Percentiles rank a stretch among this genome's conserved stretches.
Evolutionary conservation across 176 grass and related monocot genomes (phyloP).

Genomic region (Thalia dealbata): DNA sequence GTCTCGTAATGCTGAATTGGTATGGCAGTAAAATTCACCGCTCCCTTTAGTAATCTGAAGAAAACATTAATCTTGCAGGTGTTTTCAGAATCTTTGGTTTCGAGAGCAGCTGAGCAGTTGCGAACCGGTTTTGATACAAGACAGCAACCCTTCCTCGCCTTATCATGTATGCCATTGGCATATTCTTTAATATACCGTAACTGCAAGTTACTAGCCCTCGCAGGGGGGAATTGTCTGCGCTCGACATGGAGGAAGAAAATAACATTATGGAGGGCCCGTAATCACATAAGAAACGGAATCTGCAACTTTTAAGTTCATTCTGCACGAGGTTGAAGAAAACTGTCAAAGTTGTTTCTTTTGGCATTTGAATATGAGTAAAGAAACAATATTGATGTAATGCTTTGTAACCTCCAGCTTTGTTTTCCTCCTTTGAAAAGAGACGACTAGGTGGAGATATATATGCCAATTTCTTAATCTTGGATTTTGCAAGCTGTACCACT

Average conservation of each 20-base stretch:
- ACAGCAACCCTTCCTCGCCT: too few species aligned
- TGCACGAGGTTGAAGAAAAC: too few species aligned
- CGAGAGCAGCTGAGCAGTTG: neutral
- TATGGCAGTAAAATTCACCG: too few species aligned
- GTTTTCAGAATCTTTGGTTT: slow-evolving; percentile 17
- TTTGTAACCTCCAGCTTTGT: neutral
- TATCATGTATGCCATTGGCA: neutral
- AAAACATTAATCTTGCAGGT: slow-evolving; percentile 6
- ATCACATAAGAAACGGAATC: too few species aligned
- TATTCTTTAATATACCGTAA: neutral
- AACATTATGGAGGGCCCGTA: too few species aligned
- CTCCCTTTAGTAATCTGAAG: too few species aligned
- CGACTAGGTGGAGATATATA: neutral
- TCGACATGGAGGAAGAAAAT: too few species aligned
- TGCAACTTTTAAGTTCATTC: too few species aligned
- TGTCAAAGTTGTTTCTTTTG: too few species aligned
- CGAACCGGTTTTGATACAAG: neutral
- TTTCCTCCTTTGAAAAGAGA: neutral
- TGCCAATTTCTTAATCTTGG: neutral
- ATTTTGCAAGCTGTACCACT: neutral
- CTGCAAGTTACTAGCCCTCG: too few species aligned
- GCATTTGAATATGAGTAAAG: neutral
- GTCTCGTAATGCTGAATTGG: too few species aligned
- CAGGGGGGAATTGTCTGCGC: too few species aligned
- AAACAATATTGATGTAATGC: neutral